These are phyloP conservation scores for Cucumis sativus DNA, from an alignment of 306 rosid genomes.

Conservation along the genomic window Cucumber_9930_V3 NC_026655.2:18919001-18919500, in stretches of 20 bases:
- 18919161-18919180: slow-evolving; percentile 22
- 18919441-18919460: slow-evolving; percentile 90
- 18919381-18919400: slow-evolving; percentile 66
- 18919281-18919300: slow-evolving; percentile 19
- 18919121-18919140: slow-evolving; percentile 20
- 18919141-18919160: slow-evolving; percentile 23
- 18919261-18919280: slow-evolving; percentile 15
- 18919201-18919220: slow-evolving; percentile 16
- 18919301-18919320: slow-evolving; percentile 21
- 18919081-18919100: slow-evolving; percentile 23
- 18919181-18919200: slow-evolving; percentile 11
- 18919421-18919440: slow-evolving; percentile 82
- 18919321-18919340: slow-evolving; percentile 27
- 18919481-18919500: slow-evolving; percentile 35
- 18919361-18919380: slow-evolving; percentile 45
- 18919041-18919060: slow-evolving; percentile 22
- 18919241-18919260: slow-evolving; percentile 21
- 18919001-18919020: slow-evolving; percentile 24
- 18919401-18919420: slow-evolving; percentile 68
- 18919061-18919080: slow-evolving; percentile 30
- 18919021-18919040: slow-evolving; percentile 22
- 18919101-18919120: slow-evolving; percentile 22
- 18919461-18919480: slow-evolving; percentile 97
- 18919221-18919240: slow-evolving; percentile 29
- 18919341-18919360: slow-evolving; percentile 35